Base-by-base conservation (phyloP, 1,284 basidiomycete genomes). In the Pisolithus thermaeus region DNA sequence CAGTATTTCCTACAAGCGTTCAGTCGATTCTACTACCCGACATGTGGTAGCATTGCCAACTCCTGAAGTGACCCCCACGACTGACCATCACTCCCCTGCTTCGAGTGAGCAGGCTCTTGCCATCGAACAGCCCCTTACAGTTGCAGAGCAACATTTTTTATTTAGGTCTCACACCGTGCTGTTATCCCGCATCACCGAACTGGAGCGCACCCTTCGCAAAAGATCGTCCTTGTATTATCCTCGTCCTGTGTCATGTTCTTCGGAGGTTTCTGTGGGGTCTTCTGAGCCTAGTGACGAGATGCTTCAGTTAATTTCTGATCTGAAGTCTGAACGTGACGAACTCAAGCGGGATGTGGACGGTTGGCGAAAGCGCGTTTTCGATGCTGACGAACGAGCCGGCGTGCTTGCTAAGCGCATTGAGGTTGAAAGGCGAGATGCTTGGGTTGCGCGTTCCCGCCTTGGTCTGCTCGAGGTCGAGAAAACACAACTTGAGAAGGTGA, bases 121-220 rank as follows among this genome's bases (percentile, higher is more conserved):
- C 40, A 54, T 61, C 25, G 66, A 69, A 11, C 77, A 81, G 47
- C 79, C 83, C 43, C 78, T 87, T 40, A 72, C 74, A 20, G 63
- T 73, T 47, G 83, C 77, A 62, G 88, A 90, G 68, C 86, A 89
- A 60, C 81, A 88, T 73, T 90, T 90, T 80, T 76, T 89, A 65
- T 81, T 84, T 68, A 84, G 87, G 63, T 86, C 84, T 53, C 88
- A 91, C 71, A 81, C 85, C 56, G 78, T 87, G 47, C 81, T 91
- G 55, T 75, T 90, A 55, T 78, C 83, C 58, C 82, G 88, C 55
- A 90, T 90, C 67, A 81, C 82, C 50, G 87, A 89, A 59, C 73
- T 91, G 56, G 87, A 91, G 65, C 79, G 79, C 53, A 80, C 83
- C 16, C 70, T 91, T 38, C 77, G 77, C 44, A 69, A 70, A 56